Percentiles rank a stretch among this genome's conserved stretches.
These are phyloP conservation scores for Trichoderma breve DNA, from an alignment of 2,329 filamentous ascomycete genomes.

Conservation along the genomic window DNA sequence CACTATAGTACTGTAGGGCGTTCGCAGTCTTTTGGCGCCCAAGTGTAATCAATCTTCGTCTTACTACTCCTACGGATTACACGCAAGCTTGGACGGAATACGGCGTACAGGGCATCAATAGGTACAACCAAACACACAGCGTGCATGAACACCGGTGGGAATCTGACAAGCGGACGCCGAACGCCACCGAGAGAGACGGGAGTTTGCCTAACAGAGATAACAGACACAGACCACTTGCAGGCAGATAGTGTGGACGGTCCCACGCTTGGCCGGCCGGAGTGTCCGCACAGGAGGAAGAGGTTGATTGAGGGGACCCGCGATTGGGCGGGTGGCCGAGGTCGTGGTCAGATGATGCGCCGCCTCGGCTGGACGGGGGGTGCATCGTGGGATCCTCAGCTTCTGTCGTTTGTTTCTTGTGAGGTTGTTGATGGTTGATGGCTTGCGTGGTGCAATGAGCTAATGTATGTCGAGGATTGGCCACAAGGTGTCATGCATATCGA, in stretches of 20 bases:
- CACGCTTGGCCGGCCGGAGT: slow-evolving; percentile 8
- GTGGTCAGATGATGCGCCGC: slow-evolving; percentile 15
- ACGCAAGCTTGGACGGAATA: not conserved
- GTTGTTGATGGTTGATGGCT: not conserved
- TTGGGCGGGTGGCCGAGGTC: slow-evolving; percentile 13
- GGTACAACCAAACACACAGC: not conserved
- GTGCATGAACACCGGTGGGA: not conserved
- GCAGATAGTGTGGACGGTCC: not conserved
- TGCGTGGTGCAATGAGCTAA: not conserved
- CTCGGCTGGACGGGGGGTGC: not conserved
- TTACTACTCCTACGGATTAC: not conserved
- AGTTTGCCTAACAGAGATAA: slow-evolving; percentile 4
- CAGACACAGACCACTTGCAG: not conserved
- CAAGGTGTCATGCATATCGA: not conserved
- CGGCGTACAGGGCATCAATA: not conserved
- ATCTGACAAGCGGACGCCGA: not conserved
- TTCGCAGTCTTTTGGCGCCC: no score
- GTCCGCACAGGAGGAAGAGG: not conserved
- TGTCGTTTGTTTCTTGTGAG: not conserved
- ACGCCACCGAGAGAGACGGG: not conserved
- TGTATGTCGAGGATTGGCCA: not conserved
- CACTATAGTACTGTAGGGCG: no score
- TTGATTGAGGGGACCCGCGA: not conserved
- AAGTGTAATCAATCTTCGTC: not conserved
- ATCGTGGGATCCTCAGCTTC: not conserved